phyloP scores from a whole-genome alignment of 148 eudicot species.

The Dianthus caryophyllus region DNA sequence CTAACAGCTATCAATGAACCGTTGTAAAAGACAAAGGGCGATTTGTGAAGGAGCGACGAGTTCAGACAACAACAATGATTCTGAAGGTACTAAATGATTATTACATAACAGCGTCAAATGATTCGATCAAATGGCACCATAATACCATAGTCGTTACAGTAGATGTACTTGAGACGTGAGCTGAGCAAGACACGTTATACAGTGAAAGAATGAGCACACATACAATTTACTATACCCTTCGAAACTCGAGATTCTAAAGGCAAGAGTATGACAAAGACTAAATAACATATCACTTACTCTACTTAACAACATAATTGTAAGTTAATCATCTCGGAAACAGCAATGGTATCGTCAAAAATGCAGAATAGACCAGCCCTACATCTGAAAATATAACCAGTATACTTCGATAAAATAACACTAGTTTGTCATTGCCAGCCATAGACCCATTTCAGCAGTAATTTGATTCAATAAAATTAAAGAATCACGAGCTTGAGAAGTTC shows the following conservation, averaged over 20 bases:
- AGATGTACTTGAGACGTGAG: slow-evolving; percentile 30
- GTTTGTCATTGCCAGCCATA: background rate
- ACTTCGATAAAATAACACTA: background rate
- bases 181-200: slow-evolving; percentile 34
- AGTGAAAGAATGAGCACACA: slow-evolving; percentile 29
- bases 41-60: too few species aligned
- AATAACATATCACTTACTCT: too few species aligned
- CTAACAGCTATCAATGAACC: too few species aligned
- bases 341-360: background rate
- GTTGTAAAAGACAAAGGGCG: too few species aligned
- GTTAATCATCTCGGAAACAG: background rate
- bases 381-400: slow-evolving; percentile 3
- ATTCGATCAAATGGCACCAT: background rate
- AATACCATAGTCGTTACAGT: slow-evolving; percentile 26
- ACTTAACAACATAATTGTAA: background rate
- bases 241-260: slow-evolving; percentile 21
- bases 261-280: background rate
- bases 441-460: background rate
- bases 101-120: background rate
- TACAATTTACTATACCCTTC: slow-evolving; percentile 20
- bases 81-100: too few species aligned
- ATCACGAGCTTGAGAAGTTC: background rate
- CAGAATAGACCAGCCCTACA: background rate
- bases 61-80: too few species aligned
- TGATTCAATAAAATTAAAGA: background rate